These are phyloP conservation scores for Prunus padus DNA, from an alignment of 306 rosid genomes.

Conservation along the genomic window DNA sequence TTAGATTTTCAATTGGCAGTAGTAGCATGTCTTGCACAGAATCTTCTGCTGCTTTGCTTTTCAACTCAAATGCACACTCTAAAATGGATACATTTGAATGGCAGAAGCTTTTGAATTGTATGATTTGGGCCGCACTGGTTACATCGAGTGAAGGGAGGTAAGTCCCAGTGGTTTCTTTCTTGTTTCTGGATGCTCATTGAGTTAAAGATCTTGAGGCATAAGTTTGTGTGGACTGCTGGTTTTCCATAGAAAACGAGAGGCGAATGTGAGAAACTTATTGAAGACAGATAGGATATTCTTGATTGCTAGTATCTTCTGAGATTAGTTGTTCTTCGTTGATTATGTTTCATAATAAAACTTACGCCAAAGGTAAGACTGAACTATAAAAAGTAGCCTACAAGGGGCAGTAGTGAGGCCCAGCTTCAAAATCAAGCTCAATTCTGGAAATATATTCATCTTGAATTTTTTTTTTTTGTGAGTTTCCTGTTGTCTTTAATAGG, in stretches of 20 bases:
- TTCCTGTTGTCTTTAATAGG: background rate
- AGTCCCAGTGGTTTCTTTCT: background rate
- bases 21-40: background rate
- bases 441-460: background rate
- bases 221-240: background rate
- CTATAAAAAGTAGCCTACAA: background rate
- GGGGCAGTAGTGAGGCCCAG: background rate
- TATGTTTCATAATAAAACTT: too few species aligned
- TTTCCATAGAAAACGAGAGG: too few species aligned
- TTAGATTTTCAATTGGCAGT: too few species aligned
- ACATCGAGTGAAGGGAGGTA: slow-evolving; percentile 50
- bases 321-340: background rate
- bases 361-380: background rate
- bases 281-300: too few species aligned
- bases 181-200: background rate
- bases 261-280: too few species aligned
- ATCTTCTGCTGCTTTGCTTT: background rate
- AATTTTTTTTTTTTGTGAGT: background rate
- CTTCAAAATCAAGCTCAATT: background rate
- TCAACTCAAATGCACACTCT: background rate
- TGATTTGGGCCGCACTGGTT: slow-evolving; percentile 52
- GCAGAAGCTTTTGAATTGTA: slow-evolving; percentile 64
- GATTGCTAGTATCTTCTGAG: background rate
- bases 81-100: background rate
- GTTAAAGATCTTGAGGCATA: background rate